Evolutionary conservation across 768 basidiomycete species (phyloP).

Genomic region (Brasilioporus rufonigricans): DNA sequence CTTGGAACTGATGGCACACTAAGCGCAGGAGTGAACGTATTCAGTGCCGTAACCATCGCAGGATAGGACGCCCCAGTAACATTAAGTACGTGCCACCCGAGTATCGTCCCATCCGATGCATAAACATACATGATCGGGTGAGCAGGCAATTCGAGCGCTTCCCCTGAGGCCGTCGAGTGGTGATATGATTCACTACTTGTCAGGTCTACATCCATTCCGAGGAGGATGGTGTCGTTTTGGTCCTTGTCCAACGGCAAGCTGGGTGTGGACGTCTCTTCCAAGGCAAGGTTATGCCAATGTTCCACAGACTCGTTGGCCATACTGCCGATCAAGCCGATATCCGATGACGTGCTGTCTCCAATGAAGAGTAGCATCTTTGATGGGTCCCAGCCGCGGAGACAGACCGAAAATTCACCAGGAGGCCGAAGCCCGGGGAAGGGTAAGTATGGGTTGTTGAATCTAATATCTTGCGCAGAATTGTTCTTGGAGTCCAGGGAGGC

Average conservation of each 20-base stretch:
- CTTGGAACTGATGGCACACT: slow-evolving; percentile 11
- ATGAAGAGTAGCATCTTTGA: slow-evolving; percentile 41
- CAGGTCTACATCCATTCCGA: slow-evolving; percentile 65
- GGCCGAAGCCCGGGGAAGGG: slow-evolving; percentile 46
- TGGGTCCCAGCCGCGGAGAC: slow-evolving; percentile 45
- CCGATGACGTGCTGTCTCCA: slow-evolving; percentile 50
- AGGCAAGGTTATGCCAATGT: slow-evolving; percentile 42
- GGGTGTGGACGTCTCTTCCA: slow-evolving; percentile 52
- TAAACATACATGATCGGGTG: slow-evolving; percentile 72
- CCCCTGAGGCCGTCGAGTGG: slow-evolving; percentile 40
- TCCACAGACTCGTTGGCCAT: slow-evolving; percentile 30
- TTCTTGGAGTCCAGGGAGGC: slow-evolving; percentile 42
- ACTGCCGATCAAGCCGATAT: slow-evolving; percentile 46
- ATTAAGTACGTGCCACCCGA: slow-evolving; percentile 70
- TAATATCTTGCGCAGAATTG: slow-evolving; percentile 36
- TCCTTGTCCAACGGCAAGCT: slow-evolving; percentile 67
- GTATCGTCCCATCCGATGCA: slow-evolving; percentile 74
- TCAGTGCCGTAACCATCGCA: slow-evolving; percentile 43
- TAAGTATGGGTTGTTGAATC: slow-evolving; percentile 38
- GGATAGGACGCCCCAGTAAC: slow-evolving; percentile 50
- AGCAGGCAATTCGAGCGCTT: slow-evolving; percentile 41
- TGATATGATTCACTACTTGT: slow-evolving; percentile 45
- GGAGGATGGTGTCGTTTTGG: slow-evolving; percentile 65
- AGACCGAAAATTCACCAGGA: slow-evolving; percentile 41
- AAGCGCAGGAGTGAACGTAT: slow-evolving; percentile 7